Evolutionary conservation across 805 yeast genomes (phyloP), one percentile per base, ranked within the genome.

Genomic region (Kuraishia floccosa): DNA sequence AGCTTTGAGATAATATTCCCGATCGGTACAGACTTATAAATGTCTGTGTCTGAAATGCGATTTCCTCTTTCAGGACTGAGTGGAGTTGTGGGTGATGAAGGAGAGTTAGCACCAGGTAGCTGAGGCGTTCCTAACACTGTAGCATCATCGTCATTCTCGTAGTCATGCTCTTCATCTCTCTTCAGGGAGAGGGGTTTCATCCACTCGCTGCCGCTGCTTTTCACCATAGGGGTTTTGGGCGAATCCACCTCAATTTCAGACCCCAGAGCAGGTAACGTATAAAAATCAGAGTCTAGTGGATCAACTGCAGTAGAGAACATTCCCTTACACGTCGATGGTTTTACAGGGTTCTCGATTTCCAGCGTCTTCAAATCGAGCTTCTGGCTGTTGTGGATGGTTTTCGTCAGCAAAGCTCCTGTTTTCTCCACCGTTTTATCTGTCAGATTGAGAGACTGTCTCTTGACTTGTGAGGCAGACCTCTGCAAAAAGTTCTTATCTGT

Each of bases 401-500:
- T 56, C 12, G 55, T 47, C 28, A 50, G 44, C 3, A 55, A 17
- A 2, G 57, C 41, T 4, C 44, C 40, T 0, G 63, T 51, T 11
- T 47, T 33, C 12, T 44, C 51, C 6, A 43, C 40, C 1, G 59
- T 50, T 5, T 47, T 32, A 13, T 39, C 53, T 6, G 49, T 49
- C 15, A 50, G 44, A 3, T 41, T 42, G 1, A 47, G 15, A 5
- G 25, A 30, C 14, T 23, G 31, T 19, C 30, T 24, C 29, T 22
- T 29, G 16, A 37, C n/a, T 14, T 29, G 35, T 3, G 20, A 11
- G 3, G 30, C 29, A 15, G 37, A n/a, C 31, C 46, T 52, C n/a
- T 47, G 56, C 17, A 49, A 52, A 29, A 59, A 47, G 15, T 52
- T 56, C 20, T 57, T 61, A 23, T 49, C 41, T 30, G 63, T 56